Conservation (phyloP, 2,329 filamentous ascomycete species). For the Sclerotinia borealis region DNA sequence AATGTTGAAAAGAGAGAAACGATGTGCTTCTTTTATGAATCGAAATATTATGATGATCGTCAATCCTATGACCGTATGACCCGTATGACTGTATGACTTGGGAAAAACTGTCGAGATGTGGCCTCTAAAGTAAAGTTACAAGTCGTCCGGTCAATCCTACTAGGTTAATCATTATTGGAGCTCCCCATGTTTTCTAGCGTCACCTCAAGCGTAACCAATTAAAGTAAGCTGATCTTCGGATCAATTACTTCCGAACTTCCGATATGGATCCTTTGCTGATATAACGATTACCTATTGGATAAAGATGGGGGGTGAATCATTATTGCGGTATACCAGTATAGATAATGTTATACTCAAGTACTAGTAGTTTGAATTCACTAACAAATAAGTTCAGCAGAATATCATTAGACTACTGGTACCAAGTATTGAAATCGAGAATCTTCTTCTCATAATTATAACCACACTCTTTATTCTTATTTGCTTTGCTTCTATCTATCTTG, state of each 20-base stretch:
- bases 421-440: too few relatives aligned
- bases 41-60: not conserved
- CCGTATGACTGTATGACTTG: not conserved
- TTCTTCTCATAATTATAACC: too few relatives aligned
- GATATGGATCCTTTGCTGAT: too few relatives aligned
- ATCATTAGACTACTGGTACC: not conserved
- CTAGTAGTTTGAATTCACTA: too few relatives aligned
- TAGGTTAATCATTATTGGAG: slow-evolving; percentile 5
- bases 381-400: not conserved
- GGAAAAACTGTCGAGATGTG: not conserved
- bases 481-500: too few relatives aligned
- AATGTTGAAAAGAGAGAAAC: not conserved
- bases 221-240: not conserved
- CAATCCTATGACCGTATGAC: not conserved
- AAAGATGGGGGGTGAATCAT: not conserved
- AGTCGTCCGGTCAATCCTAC: not conserved
- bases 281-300: too few relatives aligned
- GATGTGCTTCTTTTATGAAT: too few relatives aligned
- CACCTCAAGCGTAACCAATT: not conserved
- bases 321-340: too few relatives aligned
- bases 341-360: too few relatives aligned
- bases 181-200: slow-evolving; percentile 3
- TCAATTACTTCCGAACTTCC: not conserved
- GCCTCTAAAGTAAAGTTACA: not conserved
- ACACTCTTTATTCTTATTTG: too few relatives aligned